Conservation (phyloP, 2,329 filamentous ascomycete genomes). For the Juglanconis oblonga region DNA sequence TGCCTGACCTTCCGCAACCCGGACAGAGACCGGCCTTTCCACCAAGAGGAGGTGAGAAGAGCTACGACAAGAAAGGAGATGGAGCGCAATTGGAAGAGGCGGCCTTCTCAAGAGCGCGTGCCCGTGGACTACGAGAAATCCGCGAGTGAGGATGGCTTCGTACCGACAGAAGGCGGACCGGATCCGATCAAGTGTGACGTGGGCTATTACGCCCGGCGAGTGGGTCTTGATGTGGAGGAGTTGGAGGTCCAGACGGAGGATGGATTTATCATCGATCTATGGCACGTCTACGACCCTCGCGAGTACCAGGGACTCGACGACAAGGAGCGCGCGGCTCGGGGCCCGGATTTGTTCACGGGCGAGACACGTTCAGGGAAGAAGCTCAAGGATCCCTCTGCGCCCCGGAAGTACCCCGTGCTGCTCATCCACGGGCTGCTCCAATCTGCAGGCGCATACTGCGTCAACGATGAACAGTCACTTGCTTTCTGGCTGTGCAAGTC, state of each 20-base stretch:
- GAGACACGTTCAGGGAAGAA: constrained; percentile 30
- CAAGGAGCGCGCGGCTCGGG: constrained; percentile 49
- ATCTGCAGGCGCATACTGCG: constrained; percentile 82
- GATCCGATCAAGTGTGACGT: constrained; percentile 79
- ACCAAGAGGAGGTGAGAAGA: constrained; percentile 66
- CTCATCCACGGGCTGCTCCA: constrained; percentile 88
- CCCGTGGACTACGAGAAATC: constrained; percentile 41
- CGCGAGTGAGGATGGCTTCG: constrained; percentile 52
- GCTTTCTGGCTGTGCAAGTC: constrained; percentile 91
- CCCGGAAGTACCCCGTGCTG: constrained; percentile 74
- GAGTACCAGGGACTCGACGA: constrained; percentile 58
- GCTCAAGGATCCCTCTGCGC: constrained; percentile 34
- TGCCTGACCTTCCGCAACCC: constrained; percentile 59
- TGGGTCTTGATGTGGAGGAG: constrained; percentile 81
- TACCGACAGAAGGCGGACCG: constrained; percentile 74
- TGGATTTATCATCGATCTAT: constrained; percentile 84
- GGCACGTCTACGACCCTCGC: constrained; percentile 83
- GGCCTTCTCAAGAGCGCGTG: constrained; percentile 32
- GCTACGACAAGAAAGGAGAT: constrained; percentile 53
- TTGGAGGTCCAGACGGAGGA: constrained; percentile 90
- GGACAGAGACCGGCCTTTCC: constrained; percentile 62
- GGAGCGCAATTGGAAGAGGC: constrained; percentile 60
- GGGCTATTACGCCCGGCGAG: constrained; percentile 80
- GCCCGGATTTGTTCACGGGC: constrained; percentile 61
- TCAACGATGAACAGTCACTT: constrained; percentile 83